Evolutionary conservation across 2,329 filamentous ascomycete species (phyloP).

Genomic region (Fusarium devonianum): DNA sequence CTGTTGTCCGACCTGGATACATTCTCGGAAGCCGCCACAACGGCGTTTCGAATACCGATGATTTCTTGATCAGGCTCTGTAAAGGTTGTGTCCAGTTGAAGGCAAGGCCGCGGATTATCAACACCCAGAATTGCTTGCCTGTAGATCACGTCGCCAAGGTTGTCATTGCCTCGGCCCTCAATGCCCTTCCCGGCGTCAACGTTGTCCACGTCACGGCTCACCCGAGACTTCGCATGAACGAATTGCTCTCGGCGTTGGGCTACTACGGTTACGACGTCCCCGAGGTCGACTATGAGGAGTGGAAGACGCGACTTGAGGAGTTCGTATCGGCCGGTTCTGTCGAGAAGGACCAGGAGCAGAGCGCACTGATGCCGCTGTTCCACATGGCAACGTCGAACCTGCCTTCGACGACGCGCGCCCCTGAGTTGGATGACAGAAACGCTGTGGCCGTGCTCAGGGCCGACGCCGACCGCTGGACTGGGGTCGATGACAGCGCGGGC

Average conservation of each 20-base stretch:
- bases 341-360: conserved; percentile 39
- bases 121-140: conserved; percentile 88
- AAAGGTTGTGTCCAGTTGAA: conserved; percentile 87
- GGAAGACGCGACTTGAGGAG: conserved; percentile 42
- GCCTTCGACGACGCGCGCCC: conserved; percentile 71
- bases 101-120: conserved; percentile 76
- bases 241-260: conserved; percentile 74
- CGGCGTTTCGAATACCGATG: conserved; percentile 81
- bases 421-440: conserved; percentile 72
- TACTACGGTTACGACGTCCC: conserved; percentile 77
- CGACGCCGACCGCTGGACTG: conserved; percentile 66
- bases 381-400: conserved; percentile 76
- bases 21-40: conserved; percentile 75
- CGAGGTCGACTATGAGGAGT: conserved; percentile 70
- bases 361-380: conserved; percentile 67
- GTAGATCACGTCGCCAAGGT: conserved; percentile 83
- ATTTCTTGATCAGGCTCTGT: conserved; percentile 85
- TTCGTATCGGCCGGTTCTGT: conserved; percentile 19
- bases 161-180: conserved; percentile 72
- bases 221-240: conserved; percentile 78
- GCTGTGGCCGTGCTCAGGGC: conserved; percentile 67
- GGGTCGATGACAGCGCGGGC: conserved; percentile 61
- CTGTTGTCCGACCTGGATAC: conserved; percentile 84
- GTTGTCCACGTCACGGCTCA: conserved; percentile 83
- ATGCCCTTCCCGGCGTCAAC: conserved; percentile 61